Evolutionary conservation across 306 rosid genomes (phyloP).

Genomic region (Purshia tridentata): DNA sequence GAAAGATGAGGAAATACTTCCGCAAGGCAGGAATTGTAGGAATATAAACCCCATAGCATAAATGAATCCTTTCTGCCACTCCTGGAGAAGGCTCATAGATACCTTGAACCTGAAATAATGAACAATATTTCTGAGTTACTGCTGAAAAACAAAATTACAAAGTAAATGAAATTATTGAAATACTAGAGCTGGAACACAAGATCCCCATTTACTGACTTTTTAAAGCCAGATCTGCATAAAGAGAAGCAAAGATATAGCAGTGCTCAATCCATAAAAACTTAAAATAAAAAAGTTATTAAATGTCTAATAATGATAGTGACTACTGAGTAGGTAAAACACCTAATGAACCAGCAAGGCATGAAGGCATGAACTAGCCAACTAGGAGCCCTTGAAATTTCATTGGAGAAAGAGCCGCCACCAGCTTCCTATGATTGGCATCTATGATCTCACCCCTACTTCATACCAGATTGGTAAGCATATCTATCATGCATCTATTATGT

Average conservation of each 20-base stretch:
- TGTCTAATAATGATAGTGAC: background rate
- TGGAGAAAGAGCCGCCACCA: too few species aligned
- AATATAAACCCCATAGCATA: conserved; percentile 58
- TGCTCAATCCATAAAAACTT: conserved; percentile 1
- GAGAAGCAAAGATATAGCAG: conserved; percentile 15
- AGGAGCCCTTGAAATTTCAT: too few species aligned
- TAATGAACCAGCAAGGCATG: too few species aligned
- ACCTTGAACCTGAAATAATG: conserved; percentile 64
- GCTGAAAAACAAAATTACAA: background rate
- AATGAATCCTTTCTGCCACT: conserved; percentile 57
- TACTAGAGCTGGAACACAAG: background rate
- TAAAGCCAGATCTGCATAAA: background rate
- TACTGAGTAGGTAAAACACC: too few species aligned
- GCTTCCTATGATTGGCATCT: too few species aligned
- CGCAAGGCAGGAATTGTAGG: conserved; percentile 82
- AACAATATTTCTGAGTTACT: conserved; percentile 21
- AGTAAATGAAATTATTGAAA: background rate
- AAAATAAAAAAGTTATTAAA: background rate
- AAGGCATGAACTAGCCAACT: too few species aligned
- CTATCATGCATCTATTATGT: too few species aligned
- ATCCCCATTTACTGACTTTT: background rate
- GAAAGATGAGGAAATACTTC: conserved; percentile 53
- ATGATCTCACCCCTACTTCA: too few species aligned
- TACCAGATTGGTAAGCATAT: too few species aligned
- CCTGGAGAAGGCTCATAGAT: conserved; percentile 59